Base-by-base conservation (phyloP, 73 alveolate species). In the Diophrys appendiculata region DNA sequence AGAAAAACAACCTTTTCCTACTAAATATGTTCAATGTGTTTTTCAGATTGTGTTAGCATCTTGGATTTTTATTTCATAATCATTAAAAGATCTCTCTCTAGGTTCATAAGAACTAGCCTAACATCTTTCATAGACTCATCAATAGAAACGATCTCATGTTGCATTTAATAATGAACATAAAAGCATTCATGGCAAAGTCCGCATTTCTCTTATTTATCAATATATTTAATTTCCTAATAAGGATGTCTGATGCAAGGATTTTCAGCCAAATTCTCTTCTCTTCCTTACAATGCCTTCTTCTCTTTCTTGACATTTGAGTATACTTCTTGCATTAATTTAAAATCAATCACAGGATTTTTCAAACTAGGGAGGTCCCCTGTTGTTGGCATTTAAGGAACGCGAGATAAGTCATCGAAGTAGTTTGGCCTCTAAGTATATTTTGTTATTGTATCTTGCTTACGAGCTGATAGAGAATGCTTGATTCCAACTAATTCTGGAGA, bases 51-150 rank as follows among this genome's bases (percentile, higher is more conserved):
- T 13, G 78, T 69, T 23, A 86, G 79, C 80, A 86, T 53, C 23
- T 80, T 80, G 24, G 73, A 73, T 55, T 80, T 86, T 27, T 79
- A 68, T 54, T 77, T 72, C 22, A 86, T 34, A 18, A 86, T 56
- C 31, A 77, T 82, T 1, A 77, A 26, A 75, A 68, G 68, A 27
- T 80, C 67, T 3, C 86, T 72, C 54, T 86, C 93, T 1, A 86
- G 56, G 65, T 80, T 73, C 86, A 79, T 69, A 52, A 86, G 70
- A 0, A 86, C 89, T 24, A 26, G 74, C 31, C 71, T 80, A 1
- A 86, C 80, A 53, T 86, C 93, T 24, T 52, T 33, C 35, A 86
- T 54, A 28, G 87, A 65, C 1, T 78, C 89, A 14, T 79, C 82
- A 29, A 86, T 64, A 0, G 93, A 85, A 64, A 80, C 54, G 13